These are phyloP conservation scores for Chionographis japonica DNA, from an alignment of 106 monocot species.

Conservation along the genomic window DNA sequence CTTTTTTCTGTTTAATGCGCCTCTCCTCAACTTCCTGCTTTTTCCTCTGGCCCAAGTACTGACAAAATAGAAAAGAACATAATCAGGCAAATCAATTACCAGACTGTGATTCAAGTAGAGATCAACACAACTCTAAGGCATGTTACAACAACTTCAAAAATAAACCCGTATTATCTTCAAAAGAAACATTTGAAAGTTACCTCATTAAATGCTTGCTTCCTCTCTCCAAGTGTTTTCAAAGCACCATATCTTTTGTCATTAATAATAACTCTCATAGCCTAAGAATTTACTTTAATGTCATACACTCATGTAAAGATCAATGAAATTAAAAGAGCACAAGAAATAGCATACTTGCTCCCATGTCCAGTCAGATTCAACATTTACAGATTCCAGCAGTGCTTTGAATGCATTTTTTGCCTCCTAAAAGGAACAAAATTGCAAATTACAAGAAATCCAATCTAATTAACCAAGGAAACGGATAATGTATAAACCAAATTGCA, in stretches of 20 bases:
- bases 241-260: slow-evolving; percentile 98
- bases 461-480: not conserved
- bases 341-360: slow-evolving; percentile 63
- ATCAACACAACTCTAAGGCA: not conserved
- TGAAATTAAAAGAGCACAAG: slow-evolving; percentile 1
- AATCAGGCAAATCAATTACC: not conserved
- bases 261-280: slow-evolving; percentile 92
- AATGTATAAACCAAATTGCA: not conserved
- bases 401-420: slow-evolving; percentile 99
- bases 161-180: too few relatives aligned
- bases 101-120: not conserved
- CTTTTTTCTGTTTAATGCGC: slow-evolving; percentile 85
- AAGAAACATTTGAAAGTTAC: slow-evolving; percentile 16
- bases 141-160: too few relatives aligned
- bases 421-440: slow-evolving; percentile 29
- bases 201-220: slow-evolving; percentile 99
- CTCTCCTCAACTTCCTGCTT: slow-evolving; percentile 85
- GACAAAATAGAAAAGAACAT: not conserved
- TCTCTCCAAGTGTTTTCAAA: slow-evolving; percentile 89
- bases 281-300: slow-evolving; percentile 5
- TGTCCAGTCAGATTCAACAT: slow-evolving; percentile 96
- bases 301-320: not conserved
- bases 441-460: not conserved
- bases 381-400: slow-evolving; percentile 73
- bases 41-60: slow-evolving; percentile 96